Base-by-base conservation (phyloP, 2,329 filamentous ascomycete species). In the Cladophialophora bantiana region DNA sequence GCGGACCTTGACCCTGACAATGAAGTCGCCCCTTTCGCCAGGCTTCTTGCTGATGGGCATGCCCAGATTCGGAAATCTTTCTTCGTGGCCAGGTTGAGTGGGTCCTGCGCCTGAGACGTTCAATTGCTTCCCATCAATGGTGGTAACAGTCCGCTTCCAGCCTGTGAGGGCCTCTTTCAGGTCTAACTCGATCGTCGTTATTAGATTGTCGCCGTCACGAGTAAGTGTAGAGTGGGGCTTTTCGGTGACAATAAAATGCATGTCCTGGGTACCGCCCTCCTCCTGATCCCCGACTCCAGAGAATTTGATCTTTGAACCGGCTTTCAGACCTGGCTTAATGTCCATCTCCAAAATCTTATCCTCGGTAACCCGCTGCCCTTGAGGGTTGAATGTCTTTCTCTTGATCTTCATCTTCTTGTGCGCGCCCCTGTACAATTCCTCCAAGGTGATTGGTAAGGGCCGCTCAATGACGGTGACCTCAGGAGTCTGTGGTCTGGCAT, bases 331-430 rank as follows among this genome's bases (percentile, higher is more conserved):
- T 5, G 93, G 89, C 82, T 97, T 98, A 81, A 99, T 97, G 55
- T 93, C 93, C 60, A 98, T 94, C 76, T 96, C 93, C 35, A 99
- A 83, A 18, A 97, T 92, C 75, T 94, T 91, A 74, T 99, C 95
- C 68, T 94, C 91, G 2, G 90, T 90, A 52, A 88, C 92, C 73
- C 93, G 89, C 83, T 96, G 97, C 65, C 93, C 93, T 0, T 85
- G 89, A 20, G 89, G 81, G 78, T 99, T 95, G 77, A 92, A 98
- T 18, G 90, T 93, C 87, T 98, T 98, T 75, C 94, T 88, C 84
- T 97, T 97, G 71, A 98, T 96, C 83, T 95, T 96, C 86, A 99
- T 93, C 85, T 96, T 97, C 87, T 99, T 99, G 57, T 90, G 93
- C 40, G 89, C 88, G 48, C 95, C 95, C 32, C 86, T 89, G 82